Evolutionary conservation across 495 filamentous ascomycete species (phyloP), one percentile per base, ranked within the genome.

Genomic region (Acidiella bohemica): DNA sequence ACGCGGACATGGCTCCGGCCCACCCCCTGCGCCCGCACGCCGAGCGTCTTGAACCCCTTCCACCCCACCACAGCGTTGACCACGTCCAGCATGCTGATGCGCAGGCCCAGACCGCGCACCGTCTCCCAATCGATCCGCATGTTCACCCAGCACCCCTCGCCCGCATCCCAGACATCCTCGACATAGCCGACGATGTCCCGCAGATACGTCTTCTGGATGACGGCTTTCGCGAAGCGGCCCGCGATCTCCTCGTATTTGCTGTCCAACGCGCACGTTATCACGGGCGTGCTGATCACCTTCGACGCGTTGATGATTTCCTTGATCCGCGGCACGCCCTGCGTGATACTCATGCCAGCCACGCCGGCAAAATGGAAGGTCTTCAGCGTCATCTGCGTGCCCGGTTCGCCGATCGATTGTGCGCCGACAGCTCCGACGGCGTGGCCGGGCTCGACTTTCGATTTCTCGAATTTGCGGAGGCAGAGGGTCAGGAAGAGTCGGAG

Each of bases 331-430:
- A 97, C 90, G 78, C 90, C 90, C 56, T 93, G 84, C 0, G 92
- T 97, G 53, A 96, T 90, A 69, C 82, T 92, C 88, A 97, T 95
- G 53, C 86, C 86, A 18, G 88, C 92, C 46, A 97, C 92, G 80
- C 90, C 90, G 53, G 90, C 90, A 65, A 97, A 97, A 79, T 97
- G 90, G 78, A 97, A 97, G 58, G 90, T 97, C 65, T 96, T 96
- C 53, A 97, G 67, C 2, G 90, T 97, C 92, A 97, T 97, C 61
- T 97, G 92, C 3, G 92, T 97, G 57, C 92, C 90, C 0, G 92
- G 90, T 54, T 97, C 92, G 56, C 92, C 90, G 54, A 97, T 96
- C 21, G 86, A 94, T 61, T 97, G 92, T 11, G 92, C 92, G 50
- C 88, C 90, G 24, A 96, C 84, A 9, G 90, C 92, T 40, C 92